Conservation (phyloP, 2,329 filamentous ascomycete genomes). For the Aureobasidium sp. region DNA sequence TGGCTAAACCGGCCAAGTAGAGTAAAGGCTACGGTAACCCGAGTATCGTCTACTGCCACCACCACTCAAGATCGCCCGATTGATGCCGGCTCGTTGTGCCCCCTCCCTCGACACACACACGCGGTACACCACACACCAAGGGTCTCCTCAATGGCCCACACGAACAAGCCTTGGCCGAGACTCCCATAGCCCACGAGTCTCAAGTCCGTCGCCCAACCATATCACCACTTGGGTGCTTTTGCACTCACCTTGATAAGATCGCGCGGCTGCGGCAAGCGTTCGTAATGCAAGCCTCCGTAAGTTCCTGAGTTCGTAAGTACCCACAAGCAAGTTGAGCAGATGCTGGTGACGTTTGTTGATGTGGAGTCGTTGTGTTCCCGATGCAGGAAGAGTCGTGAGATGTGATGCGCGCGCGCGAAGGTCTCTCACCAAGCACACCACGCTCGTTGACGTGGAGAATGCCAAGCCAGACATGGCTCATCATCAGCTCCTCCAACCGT, state of each 20-base stretch:
- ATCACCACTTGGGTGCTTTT: slow-evolving; percentile 9
- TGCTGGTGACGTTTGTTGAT: slow-evolving; percentile 5
- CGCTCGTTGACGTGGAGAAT: neutral
- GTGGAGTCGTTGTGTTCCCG: slow-evolving; percentile 9
- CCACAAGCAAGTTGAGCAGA: neutral
- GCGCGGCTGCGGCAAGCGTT: neutral
- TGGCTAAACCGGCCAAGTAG: slow-evolving; percentile 12
- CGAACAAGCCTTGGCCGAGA: slow-evolving; percentile 2
- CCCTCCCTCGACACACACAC: slow-evolving; percentile 1
- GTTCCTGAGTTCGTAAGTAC: neutral
- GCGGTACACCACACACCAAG: neutral
- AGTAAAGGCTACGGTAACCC: slow-evolving; percentile 4
- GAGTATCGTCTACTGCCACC: slow-evolving; percentile 5
- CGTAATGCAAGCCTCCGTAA: slow-evolving; percentile 1
- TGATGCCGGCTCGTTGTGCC: slow-evolving; percentile 4
- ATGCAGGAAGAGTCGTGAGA: neutral
- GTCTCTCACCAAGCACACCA: neutral
- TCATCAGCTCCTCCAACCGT: neutral
- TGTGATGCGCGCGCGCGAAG: slow-evolving; percentile 10
- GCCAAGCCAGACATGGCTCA: neutral
- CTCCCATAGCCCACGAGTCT: slow-evolving; percentile 1
- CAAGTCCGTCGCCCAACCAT: slow-evolving; percentile 4
- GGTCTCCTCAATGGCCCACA: neutral
- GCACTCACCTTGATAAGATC: slow-evolving; percentile 11
- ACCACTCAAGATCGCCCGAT: slow-evolving; percentile 7